Conservation (phyloP, 179 eudicot species). For the Carnegiea gigantea region DNA sequence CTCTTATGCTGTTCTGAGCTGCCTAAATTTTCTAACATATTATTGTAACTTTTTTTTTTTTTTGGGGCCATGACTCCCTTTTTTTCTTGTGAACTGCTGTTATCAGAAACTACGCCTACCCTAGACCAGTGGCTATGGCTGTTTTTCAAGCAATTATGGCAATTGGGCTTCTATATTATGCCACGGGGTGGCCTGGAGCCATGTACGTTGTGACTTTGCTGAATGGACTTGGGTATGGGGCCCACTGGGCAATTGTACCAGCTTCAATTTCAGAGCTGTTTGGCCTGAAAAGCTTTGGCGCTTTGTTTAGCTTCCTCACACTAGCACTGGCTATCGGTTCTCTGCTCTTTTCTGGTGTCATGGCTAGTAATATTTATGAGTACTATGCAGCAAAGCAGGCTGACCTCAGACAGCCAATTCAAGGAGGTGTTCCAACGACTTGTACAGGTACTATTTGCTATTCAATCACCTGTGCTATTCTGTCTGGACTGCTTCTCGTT, state of each 20-base stretch:
- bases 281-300: constrained; percentile 57
- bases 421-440: constrained; percentile 31
- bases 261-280: constrained; percentile 60
- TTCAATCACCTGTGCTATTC: constrained; percentile 53
- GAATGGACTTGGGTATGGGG: constrained; percentile 54
- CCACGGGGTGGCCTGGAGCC: constrained; percentile 45
- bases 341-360: constrained; percentile 49
- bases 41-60: background rate
- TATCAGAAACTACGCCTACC: constrained; percentile 44
- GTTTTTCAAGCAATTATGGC: constrained; percentile 39
- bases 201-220: constrained; percentile 33
- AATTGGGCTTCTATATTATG: constrained; percentile 38
- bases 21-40: too few species aligned
- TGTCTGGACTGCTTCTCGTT: constrained; percentile 48
- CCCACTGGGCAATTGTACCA: constrained; percentile 63
- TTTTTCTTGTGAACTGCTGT: background rate
- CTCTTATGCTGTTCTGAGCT: too few species aligned
- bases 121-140: constrained; percentile 45
- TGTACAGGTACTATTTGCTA: constrained; percentile 59
- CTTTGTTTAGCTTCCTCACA: constrained; percentile 51
- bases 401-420: constrained; percentile 2
- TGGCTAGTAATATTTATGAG: constrained; percentile 67
- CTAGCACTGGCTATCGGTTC: constrained; percentile 57
- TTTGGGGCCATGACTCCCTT: background rate
- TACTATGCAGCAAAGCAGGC: constrained; percentile 55